Evolutionary conservation across 2,329 filamentous ascomycete genomes (phyloP).

Genomic region (Alternaria triticina): DNA sequence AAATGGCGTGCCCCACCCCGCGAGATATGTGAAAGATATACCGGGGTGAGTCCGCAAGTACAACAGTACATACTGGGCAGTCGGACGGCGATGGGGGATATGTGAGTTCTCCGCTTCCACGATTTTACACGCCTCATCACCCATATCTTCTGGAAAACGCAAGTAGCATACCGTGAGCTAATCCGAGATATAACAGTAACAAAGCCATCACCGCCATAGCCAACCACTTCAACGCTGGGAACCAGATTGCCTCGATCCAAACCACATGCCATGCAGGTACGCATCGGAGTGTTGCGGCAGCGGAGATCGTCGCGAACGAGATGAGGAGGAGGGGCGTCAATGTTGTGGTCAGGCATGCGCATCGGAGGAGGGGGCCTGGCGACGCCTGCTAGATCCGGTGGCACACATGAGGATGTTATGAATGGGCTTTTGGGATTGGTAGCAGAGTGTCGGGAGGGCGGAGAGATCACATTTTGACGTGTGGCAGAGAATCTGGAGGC

Average conservation of each 20-base stretch:
- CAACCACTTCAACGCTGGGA: not conserved
- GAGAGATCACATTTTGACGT: not conserved
- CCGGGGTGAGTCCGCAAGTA: constrained; percentile 16
- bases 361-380: constrained; percentile 12
- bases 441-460: not conserved
- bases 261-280: constrained; percentile 21
- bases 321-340: constrained; percentile 10
- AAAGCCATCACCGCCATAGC: not conserved
- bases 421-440: not conserved
- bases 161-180: not conserved
- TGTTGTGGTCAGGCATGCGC: constrained; percentile 19
- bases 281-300: constrained; percentile 28
- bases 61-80: constrained; percentile 16
- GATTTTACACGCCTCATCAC: too few relatives aligned
- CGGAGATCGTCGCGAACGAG: constrained; percentile 19
- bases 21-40: constrained; percentile 16
- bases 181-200: not conserved
- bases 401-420: not conserved
- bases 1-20: constrained; percentile 11
- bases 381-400: not conserved
- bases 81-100: constrained; percentile 3
- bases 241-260: constrained; percentile 11
- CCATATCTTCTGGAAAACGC: too few relatives aligned
- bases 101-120: too few relatives aligned
- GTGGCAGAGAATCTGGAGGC: not conserved